Conservation (phyloP, 257 asterid species). For the Nicotiana otophora region DNA sequence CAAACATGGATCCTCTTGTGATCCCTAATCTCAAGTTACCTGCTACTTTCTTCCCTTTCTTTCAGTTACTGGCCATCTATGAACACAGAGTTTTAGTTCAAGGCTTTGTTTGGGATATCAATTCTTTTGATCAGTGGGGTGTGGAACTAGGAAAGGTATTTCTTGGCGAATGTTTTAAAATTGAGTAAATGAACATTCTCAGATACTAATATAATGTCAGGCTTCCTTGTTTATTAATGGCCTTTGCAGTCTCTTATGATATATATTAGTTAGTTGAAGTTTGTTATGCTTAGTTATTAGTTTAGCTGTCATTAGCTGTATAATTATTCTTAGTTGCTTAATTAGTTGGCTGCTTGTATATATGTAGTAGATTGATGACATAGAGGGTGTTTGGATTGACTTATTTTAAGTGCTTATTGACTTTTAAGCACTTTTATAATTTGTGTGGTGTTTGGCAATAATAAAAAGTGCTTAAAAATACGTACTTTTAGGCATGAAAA, state of each 20-base stretch:
- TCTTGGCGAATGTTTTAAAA: background rate
- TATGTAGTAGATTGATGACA: too few relatives aligned
- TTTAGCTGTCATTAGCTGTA: too few relatives aligned
- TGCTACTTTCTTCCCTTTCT: slow-evolving; percentile 14
- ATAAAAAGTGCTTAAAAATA: too few relatives aligned
- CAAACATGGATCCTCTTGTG: background rate
- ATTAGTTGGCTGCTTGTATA: too few relatives aligned
- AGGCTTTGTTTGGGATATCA: slow-evolving; percentile 96
- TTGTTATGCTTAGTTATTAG: too few relatives aligned
- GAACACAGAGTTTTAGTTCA: slow-evolving; percentile 95
- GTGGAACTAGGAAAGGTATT: slow-evolving; percentile 95
- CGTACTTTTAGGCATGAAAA: too few relatives aligned
- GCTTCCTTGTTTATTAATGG: background rate
- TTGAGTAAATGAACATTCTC: background rate
- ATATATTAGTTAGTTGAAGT: too few relatives aligned
- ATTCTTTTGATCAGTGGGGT: slow-evolving; percentile 99
- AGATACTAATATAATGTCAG: slow-evolving; percentile 3
- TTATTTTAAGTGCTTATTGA: too few relatives aligned
- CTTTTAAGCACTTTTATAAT: too few relatives aligned
- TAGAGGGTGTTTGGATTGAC: too few relatives aligned
- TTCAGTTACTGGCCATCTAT: slow-evolving; percentile 90
- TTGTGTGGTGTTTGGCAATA: too few relatives aligned
- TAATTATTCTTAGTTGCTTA: too few relatives aligned
- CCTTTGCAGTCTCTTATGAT: slow-evolving; percentile 72
- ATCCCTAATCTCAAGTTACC: slow-evolving; percentile 13